These are phyloP conservation scores for Pseudopyricularia javanii DNA, from an alignment of 2,329 filamentous ascomycete genomes.

Conservation along the genomic window DNA sequence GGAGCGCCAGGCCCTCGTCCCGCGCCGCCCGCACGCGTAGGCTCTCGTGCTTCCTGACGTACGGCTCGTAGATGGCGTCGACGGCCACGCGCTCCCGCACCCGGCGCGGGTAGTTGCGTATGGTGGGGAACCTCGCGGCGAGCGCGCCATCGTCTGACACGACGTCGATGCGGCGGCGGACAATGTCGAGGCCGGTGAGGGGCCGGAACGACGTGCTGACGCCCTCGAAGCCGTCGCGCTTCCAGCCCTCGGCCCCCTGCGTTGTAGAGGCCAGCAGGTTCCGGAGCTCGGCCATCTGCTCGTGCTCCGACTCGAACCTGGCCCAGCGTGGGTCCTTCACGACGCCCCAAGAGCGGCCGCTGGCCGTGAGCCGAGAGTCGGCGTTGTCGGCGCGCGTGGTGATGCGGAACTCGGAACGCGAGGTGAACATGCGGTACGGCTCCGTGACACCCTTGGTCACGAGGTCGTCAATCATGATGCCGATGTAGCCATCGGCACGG, in stretches of 20 bases:
- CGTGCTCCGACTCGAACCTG: constrained; percentile 50
- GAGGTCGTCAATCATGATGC: constrained; percentile 96
- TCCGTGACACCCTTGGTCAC: constrained; percentile 95
- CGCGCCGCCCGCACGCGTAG: constrained; percentile 55
- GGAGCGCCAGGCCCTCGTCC: constrained; percentile 66
- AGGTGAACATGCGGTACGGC: constrained; percentile 97
- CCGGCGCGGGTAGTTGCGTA: constrained; percentile 16
- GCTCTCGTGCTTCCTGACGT: constrained; percentile 60
- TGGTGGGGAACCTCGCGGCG: constrained; percentile 30
- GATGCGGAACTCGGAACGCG: constrained; percentile 90
- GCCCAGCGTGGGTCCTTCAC: constrained; percentile 71
- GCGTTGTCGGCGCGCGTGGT: constrained; percentile 88
- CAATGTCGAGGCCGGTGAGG: constrained; percentile 67
- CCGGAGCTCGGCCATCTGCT: constrained; percentile 56
- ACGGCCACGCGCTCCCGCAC: constrained; percentile 58
- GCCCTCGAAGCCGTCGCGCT: constrained; percentile 18
- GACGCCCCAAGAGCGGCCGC: constrained; percentile 64
- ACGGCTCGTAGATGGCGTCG: constrained; percentile 78
- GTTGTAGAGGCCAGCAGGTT: constrained; percentile 31
- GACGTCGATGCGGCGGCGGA: constrained; percentile 32
- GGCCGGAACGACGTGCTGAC: constrained; percentile 25
- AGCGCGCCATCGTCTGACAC: constrained; percentile 25
- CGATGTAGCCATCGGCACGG: constrained; percentile 87
- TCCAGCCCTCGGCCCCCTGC: constrained; percentile 8
- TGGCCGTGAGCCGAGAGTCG: constrained; percentile 70